Evolutionary conservation across 2,329 filamentous ascomycete genomes (phyloP), one percentile per base, ranked within the genome.

Genomic region (Allantophomopsis cytisporea): DNA sequence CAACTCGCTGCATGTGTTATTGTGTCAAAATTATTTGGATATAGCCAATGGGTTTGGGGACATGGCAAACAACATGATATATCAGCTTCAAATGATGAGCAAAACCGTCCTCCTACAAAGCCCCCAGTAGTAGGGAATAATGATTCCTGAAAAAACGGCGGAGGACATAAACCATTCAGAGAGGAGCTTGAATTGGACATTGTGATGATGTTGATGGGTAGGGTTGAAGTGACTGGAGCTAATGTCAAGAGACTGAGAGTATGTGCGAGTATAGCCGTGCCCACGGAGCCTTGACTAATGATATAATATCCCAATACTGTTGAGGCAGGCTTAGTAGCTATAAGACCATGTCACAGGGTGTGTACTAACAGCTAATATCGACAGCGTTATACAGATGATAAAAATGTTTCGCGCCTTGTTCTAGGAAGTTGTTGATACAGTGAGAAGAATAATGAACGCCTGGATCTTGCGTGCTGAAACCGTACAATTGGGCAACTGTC

Each of bases 1-100:
- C 84, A 94, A 59, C 86, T 83, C n/a, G 85, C 78, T 12, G 74
- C 73, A 36, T 65, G 60, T 16, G 77, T 79, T 50, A 85, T 54
- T 2, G 64, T 64, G 14, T 61, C 45, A 56, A 82, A 81, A 51
- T 62, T 69, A 47, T 76, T 68, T 11, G 73, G 67, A 46, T 80
- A 78, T 17, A 73, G 62, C 80, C 82, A 96, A 41, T 89, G 75
- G 10, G 83, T 82, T 53, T 84, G 69, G 23, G 91, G 91, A 58
- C 91, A 98, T 44, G 91, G 91, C 41, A 98, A 60, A 58, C 91
- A 98, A 59, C 91, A 98, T 30, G 65, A 66, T 4, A 77, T 50
- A 30, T 66, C 65, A 10, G 61, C 58, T 5, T 63, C 54, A 17
- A 71, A 48, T 35, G 73, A 8, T 5, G 16, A 13, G 23, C 21